Base-by-base conservation (phyloP, 1,284 basidiomycete genomes). In the Trametes hirsuta region DNA sequence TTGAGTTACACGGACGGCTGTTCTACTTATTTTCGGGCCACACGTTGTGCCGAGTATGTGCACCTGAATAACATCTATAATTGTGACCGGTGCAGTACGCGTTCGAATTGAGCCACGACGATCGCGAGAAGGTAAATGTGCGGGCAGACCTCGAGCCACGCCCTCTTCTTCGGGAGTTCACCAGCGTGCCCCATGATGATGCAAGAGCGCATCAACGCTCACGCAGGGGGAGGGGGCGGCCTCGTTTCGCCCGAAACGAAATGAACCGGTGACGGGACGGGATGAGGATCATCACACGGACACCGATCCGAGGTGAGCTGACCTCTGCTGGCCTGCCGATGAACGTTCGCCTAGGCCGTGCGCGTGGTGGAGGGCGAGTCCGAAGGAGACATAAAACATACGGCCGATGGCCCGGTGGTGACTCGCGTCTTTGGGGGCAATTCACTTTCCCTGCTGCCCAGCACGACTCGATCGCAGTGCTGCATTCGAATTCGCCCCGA, bases 171-270 rank as follows among this genome's bases (percentile, higher is more conserved):
- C 22, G 14, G 9, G 30, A 22, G 42, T 50, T 9, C 59, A 63
- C 52, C 57, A 66, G 39, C 37, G 51, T 48, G 49, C 53, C 58
- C 57, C 65, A 63, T 62, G 63, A 63, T 67, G 65, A 63, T 65
- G 65, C 61, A 61, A 62, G 51, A 62, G 49, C 52, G 57, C 58
- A 61, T 66, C 61, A 61, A 54, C 53, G 30, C 53, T 59, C 42
- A 55, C 39, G 47, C 47, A 54, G 50, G 21, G 58, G 35, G 56
- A 34, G 40, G 37, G 47, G 21, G 39, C 50, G 50, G 54, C 45
- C 37, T 41, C 53, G 53, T 40, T 42, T n/a, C 10, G 21, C 25
- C 39, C 36, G 37, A 57, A 47, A 51, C 57, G 36, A 40, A 51
- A 45, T 11, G 59, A 64, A 59, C 60, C 60, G 63, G 60, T 58